These are phyloP conservation scores for Larix kaempferi DNA, from an alignment of 75 land plant genomes.

Conservation along the genomic window DNA sequence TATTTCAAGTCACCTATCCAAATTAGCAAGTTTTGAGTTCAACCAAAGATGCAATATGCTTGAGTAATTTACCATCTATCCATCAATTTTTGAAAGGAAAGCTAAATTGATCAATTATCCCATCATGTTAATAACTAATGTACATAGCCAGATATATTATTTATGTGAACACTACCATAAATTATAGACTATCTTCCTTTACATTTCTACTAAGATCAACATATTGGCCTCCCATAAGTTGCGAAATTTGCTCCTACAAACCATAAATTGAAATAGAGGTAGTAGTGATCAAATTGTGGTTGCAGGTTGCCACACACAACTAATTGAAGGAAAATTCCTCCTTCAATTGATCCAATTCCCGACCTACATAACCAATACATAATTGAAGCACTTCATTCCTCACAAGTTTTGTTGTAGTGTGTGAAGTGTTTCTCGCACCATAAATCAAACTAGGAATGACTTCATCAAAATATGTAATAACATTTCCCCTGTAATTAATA, in stretches of 20 bases:
- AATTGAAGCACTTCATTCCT: conserved; percentile 49
- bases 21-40: too few relatives aligned
- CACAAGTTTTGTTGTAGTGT: conserved; percentile 44
- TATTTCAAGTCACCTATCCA: too few relatives aligned
- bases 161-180: background rate
- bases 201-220: conserved; percentile 80
- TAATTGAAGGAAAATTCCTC: conserved; percentile 71
- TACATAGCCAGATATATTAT: background rate
- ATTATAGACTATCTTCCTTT: conserved; percentile 39
- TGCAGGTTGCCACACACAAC: conserved; percentile 90
- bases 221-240: conserved; percentile 91
- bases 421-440: conserved; percentile 60
- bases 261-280: conserved; percentile 32
- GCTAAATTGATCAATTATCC: too few relatives aligned
- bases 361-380: conserved; percentile 86
- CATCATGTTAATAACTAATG: too few relatives aligned
- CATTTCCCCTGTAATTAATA: conserved; percentile 37
- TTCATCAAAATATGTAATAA: conserved; percentile 53
- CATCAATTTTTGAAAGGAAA: too few relatives aligned
- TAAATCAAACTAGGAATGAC: conserved; percentile 70
- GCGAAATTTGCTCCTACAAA: conserved; percentile 85
- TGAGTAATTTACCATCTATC: too few relatives aligned
- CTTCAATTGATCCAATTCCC: conserved; percentile 79
- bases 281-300: conserved; percentile 54
- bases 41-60: too few relatives aligned